Conservation (phyloP, 176 grass and related monocot genomes). For the Avena insularis region DNA sequence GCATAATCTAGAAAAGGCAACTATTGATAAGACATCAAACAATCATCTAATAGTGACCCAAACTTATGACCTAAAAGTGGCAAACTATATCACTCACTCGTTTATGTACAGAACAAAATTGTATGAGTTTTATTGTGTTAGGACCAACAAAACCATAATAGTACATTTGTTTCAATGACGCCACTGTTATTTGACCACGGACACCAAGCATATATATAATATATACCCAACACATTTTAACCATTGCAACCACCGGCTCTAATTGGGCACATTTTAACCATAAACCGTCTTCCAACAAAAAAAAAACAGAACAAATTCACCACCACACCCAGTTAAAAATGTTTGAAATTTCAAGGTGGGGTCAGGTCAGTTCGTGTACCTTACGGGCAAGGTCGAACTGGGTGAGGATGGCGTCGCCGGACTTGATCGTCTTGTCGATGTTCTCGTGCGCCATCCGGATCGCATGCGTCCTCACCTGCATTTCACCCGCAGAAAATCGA, state of each 20-base stretch:
- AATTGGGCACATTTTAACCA: neutral
- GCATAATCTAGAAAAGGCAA: neutral
- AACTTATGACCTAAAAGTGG: neutral
- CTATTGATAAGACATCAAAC: slow-evolving; percentile 1
- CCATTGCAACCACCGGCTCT: neutral
- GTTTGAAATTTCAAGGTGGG: neutral
- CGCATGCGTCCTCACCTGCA: slow-evolving; percentile 84
- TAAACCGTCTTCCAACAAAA: neutral
- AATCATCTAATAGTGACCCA: neutral
- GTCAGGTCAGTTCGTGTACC: slow-evolving; percentile 37
- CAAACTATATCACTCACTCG: neutral
- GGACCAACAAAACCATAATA: neutral
- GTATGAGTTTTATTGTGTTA: neutral
- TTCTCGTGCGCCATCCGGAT: slow-evolving; percentile 89
- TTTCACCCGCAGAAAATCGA: neutral
- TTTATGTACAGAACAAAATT: neutral
- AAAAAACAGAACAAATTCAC: slow-evolving; percentile 1
- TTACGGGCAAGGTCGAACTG: slow-evolving; percentile 74
- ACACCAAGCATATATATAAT: neutral
- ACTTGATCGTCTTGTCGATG: slow-evolving; percentile 78
- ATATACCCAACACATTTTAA: neutral
- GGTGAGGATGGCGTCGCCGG: slow-evolving; percentile 66
- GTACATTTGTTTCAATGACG: neutral
- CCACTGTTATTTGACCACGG: neutral
- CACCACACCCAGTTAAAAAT: neutral